Evolutionary conservation across 257 asterid genomes (phyloP), one percentile per base, ranked within the genome.

Genomic region (Solanum megistacrolobum): DNA sequence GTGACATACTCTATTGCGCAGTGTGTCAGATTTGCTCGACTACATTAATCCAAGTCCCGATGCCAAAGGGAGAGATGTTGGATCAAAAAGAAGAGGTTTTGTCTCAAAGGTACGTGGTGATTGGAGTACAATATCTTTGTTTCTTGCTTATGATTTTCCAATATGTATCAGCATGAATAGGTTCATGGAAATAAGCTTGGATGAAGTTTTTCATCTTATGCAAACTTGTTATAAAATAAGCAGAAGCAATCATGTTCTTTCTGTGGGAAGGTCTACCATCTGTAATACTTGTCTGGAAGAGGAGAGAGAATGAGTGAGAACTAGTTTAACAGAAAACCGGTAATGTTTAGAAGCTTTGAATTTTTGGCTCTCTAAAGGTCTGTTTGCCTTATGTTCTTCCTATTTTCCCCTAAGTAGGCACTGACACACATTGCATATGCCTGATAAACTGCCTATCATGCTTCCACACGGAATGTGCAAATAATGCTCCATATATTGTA

Each of bases 11-110:
- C 89, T 89, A 41, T 89, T 86, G 48, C 88, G 91, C 98, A 97
- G 99, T 91, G 99, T 97, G 84, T 95, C 99, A 73, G 99, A 97
- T 93, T 99, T 97, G 92, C 99, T 97, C 78, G 98, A 96, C 92
- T 97, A 92, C 89, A 97, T 96, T 87, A 96, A 93, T 92, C 98
- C 98, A 73, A 94, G 90, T 90, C 94, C 93, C 20, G 96, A 94
- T 93, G 91, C 94, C 87, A 94, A 96, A 88, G 99, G 94, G 88
- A 95, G 91, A 92, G 96, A 95, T 86, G 91, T 87, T 83, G 98
- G 97, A 90, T 91, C 93, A 71, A 96, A 89, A 93, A 94, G 96
- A 93, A 96, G 91, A 92, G 92, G 86, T 87, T 92, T 84, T 89
- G 41, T 91, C 43, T 90, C 92, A 12, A 96, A 95, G 98, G 99